A percentile compares a stretch with the other conserved stretches of the same genome.
These are phyloP conservation scores for Stentor roeselii DNA, from an alignment of 73 alveolate genomes.

Conservation along the genomic window DNA sequence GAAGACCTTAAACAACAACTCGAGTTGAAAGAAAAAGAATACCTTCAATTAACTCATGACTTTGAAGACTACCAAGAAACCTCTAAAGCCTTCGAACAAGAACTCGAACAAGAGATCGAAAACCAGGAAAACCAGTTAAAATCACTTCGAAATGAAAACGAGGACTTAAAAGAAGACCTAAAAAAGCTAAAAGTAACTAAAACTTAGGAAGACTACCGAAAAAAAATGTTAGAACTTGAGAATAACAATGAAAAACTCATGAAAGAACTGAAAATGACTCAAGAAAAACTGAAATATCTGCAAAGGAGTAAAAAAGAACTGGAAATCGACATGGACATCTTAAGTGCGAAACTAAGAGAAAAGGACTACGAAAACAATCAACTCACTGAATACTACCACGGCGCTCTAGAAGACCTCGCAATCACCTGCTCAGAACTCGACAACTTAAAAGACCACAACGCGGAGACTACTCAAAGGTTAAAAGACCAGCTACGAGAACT, in stretches of 20 bases:
- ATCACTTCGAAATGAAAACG: background rate
- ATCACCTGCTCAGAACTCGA: conserved; percentile 24
- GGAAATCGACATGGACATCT: conserved; percentile 3
- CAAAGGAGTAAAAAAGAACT: conserved; percentile 3
- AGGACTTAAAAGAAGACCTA: background rate
- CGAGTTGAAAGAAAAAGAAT: background rate
- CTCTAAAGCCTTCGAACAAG: background rate
- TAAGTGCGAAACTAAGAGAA: background rate
- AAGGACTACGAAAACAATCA: conserved; percentile 5
- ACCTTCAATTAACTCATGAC: background rate
- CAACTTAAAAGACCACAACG: background rate
- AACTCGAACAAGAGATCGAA: conserved; percentile 16
- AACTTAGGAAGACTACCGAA: background rate
- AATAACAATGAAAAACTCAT: background rate
- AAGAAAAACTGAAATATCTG: background rate
- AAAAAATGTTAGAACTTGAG: background rate
- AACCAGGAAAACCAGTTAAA: background rate
- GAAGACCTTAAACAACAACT: too few species aligned
- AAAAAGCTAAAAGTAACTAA: background rate
- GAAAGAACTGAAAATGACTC: conserved; percentile 3
- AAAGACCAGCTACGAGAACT: conserved; percentile 1
- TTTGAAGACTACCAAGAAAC: conserved; percentile 11
- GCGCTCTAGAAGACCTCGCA: conserved; percentile 9
- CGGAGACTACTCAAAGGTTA: conserved; percentile 23
- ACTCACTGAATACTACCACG: background rate